Evolutionary conservation across 176 grass and related monocot genomes (phyloP), one percentile per base, ranked within the genome.

Genomic region (Hordeum vulgare): DNA sequence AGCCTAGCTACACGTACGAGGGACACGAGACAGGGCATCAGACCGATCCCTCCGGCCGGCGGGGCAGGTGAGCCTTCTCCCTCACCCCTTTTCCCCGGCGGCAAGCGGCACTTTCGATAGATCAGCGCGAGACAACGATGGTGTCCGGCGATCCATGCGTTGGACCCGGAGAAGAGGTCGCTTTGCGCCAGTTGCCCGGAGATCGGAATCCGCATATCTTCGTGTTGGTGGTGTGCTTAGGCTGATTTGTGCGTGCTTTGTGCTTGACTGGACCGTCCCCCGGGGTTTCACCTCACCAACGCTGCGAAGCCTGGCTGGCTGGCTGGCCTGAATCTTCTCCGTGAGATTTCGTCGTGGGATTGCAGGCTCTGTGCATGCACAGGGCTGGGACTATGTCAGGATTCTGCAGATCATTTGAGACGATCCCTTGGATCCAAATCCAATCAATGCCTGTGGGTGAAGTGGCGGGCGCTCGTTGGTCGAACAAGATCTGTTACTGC

Each of bases 181-280:
- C 37, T 7, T 29, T 54, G 71, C 40, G 44, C 47, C 62, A 74
- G 65, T 65, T 45, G 45, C 66, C 8, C 71, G 26, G 70, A 73
- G 26, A 49, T 71, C 61, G 74, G 83, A 85, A 85, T 89, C 66
- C 65, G 81, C 28, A 75, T 70, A 84, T 79, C 35, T 74, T 27
- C 12, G 63, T 78, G 66, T 64, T 81, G 66, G 63, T 81, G 66
- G 63, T 77, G 79, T 81, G 33, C 28, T 71, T 28, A 27, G 41
- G 86, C 26, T 64, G 56, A 82, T 81, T 71, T 62, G 53, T 81
- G 54, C 75, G 11, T 2, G 24, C 51, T 36, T 85, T 68, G 66
- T 63, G 14, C 59, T 75, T 63, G 14, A 85, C 33, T 63, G 24
- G 15, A 51, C 47, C 47, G 47, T 51, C 47, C 47, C 47, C 44